Conservation (phyloP, 1,284 basidiomycete genomes). For the Rhodotorula sp. region DNA sequence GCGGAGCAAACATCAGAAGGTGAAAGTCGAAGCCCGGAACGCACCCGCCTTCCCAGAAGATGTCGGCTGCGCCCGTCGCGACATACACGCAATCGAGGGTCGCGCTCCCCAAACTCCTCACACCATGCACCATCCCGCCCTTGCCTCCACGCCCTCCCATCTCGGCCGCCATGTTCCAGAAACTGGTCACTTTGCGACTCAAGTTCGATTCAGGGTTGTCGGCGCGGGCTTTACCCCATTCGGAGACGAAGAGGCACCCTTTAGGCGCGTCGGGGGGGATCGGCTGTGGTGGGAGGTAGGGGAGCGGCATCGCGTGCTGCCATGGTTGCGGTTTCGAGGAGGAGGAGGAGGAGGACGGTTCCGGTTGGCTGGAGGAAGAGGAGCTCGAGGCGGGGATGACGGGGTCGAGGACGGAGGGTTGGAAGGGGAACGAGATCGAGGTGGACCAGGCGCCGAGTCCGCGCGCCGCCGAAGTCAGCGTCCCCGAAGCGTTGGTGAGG, state of each 20-base stretch:
- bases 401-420: slow-evolving; percentile 14
- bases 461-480: slow-evolving; percentile 43
- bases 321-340: slow-evolving; percentile 26
- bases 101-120: slow-evolving; percentile 45
- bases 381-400: neutral
- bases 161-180: slow-evolving; percentile 46
- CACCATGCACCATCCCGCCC: slow-evolving; percentile 47
- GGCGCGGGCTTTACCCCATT: slow-evolving; percentile 48
- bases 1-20: too few relatives aligned
- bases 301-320: slow-evolving; percentile 40
- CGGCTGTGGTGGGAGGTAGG: slow-evolving; percentile 42
- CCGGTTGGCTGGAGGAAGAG: neutral
- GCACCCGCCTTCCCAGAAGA: slow-evolving; percentile 47
- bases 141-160: slow-evolving; percentile 39
- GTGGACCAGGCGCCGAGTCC: slow-evolving; percentile 44
- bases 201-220: slow-evolving; percentile 40
- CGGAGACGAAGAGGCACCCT: slow-evolving; percentile 45
- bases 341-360: neutral
- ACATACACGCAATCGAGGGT: slow-evolving; percentile 46
- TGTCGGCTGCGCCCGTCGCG: slow-evolving; percentile 45
- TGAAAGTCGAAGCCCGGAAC: neutral
- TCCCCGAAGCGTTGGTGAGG: slow-evolving; percentile 40
- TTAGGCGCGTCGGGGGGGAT: slow-evolving; percentile 44
- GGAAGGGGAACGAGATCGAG: slow-evolving; percentile 37
- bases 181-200: slow-evolving; percentile 42